Percentiles rank a stretch among this genome's conserved stretches.
Evolutionary conservation across 2,329 filamentous ascomycete species (phyloP).

Genomic region (Exophiala xenobiotica): DNA sequence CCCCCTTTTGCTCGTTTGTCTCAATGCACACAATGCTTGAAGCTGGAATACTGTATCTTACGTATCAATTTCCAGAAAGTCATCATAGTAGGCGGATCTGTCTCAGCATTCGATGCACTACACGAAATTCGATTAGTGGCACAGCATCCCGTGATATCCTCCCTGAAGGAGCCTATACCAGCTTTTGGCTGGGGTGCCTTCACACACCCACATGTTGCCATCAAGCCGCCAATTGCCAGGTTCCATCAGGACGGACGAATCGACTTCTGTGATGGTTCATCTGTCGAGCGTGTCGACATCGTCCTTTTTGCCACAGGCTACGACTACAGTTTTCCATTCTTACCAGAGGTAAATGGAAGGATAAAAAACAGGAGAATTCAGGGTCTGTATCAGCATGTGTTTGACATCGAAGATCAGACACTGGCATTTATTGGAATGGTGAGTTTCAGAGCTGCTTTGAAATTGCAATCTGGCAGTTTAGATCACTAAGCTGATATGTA

Average conservation of each 20-base stretch:
- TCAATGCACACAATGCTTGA: no score
- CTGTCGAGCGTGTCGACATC: slow-evolving; percentile 29
- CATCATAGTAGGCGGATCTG: slow-evolving; percentile 34
- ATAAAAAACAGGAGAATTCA: slow-evolving; percentile 37
- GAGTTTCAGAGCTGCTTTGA: not conserved
- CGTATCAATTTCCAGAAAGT: slow-evolving; percentile 24
- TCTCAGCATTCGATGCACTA: slow-evolving; percentile 35
- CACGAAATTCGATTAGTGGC: slow-evolving; percentile 32
- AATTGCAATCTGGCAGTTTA: not conserved
- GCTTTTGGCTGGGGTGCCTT: slow-evolving; percentile 24
- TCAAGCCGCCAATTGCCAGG: slow-evolving; percentile 32
- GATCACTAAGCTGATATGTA: not conserved
- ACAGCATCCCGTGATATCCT: slow-evolving; percentile 20
- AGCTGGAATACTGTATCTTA: not conserved
- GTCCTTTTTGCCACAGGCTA: slow-evolving; percentile 38
- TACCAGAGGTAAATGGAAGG: slow-evolving; percentile 29
- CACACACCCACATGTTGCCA: slow-evolving; percentile 35
- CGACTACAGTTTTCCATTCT: slow-evolving; percentile 34
- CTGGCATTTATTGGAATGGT: slow-evolving; percentile 36
- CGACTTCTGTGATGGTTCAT: slow-evolving; percentile 30
- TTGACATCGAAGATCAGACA: slow-evolving; percentile 37
- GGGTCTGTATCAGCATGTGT: slow-evolving; percentile 40
- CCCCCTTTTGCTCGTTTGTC: no score
- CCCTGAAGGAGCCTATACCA: slow-evolving; percentile 3
- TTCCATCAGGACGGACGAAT: slow-evolving; percentile 26